phyloP scores from a whole-genome alignment of 305 asterid species.

The Plantago rigida region DNA sequence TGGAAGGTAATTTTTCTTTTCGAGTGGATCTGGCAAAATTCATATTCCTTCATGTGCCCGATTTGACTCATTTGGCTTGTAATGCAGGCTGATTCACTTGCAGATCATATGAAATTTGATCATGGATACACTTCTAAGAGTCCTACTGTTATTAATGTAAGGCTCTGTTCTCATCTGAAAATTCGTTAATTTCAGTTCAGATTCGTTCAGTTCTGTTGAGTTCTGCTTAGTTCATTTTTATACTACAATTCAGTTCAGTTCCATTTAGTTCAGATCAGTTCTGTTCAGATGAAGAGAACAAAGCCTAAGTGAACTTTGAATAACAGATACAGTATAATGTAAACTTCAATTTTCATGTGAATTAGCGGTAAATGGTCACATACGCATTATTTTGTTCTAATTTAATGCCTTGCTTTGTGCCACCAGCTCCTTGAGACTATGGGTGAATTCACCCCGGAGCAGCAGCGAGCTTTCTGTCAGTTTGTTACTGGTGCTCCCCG shows the following conservation, averaged over 20 bases:
- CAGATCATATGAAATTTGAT: constrained; percentile 88
- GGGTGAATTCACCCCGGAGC: constrained; percentile 90
- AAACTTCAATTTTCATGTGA: constrained; percentile 11
- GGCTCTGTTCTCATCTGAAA: no score
- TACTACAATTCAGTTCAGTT: no score
- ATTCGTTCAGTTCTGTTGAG: no score
- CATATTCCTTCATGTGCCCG: constrained; percentile 19
- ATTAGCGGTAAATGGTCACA: not conserved
- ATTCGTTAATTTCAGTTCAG: no score
- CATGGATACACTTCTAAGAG: constrained; percentile 98
- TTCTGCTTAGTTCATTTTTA: no score
- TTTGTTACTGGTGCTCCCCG: constrained; percentile 99
- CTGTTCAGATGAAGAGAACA: no score
- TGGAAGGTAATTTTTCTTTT: constrained; percentile 67
- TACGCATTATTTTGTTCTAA: not conserved
- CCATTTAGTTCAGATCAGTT: no score
- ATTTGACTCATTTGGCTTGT: constrained; percentile 18
- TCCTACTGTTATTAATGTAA: constrained; percentile 69
- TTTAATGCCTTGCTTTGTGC: constrained; percentile 16
- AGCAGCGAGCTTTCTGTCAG: constrained; percentile 90
- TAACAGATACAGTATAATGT: constrained; percentile 1
- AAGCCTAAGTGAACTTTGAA: constrained; percentile 23
- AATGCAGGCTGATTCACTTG: constrained; percentile 78
- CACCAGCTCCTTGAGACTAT: constrained; percentile 84
- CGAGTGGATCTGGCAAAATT: constrained; percentile 14